Conservation (phyloP, 179 eudicot species). For the Nepenthes alata region DNA sequence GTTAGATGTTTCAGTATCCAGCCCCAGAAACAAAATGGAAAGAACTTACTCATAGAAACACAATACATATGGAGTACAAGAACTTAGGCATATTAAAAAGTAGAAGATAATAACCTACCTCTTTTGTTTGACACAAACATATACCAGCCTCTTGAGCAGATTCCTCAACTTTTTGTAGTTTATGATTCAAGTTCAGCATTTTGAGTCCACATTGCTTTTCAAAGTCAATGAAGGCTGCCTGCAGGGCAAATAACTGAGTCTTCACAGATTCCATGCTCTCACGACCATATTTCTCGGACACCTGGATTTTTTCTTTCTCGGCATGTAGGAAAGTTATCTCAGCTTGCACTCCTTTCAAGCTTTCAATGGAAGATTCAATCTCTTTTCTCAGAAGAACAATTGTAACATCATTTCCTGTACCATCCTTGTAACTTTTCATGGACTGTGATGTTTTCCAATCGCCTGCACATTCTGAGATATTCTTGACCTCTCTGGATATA, state of each 20-base stretch:
- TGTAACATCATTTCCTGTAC: slow-evolving; percentile 27
- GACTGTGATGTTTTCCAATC: slow-evolving; percentile 6
- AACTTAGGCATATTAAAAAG: too few species aligned
- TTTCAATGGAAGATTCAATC: slow-evolving; percentile 50
- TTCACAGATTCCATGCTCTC: slow-evolving; percentile 31
- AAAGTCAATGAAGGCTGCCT: slow-evolving; percentile 40
- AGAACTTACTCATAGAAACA: neutral
- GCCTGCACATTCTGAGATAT: slow-evolving; percentile 6
- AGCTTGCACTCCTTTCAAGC: slow-evolving; percentile 48
- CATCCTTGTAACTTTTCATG: slow-evolving; percentile 10
- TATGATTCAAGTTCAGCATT: slow-evolving; percentile 34
- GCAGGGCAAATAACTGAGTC: slow-evolving; percentile 32
- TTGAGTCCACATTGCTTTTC: slow-evolving; percentile 37
- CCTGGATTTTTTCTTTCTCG: slow-evolving; percentile 45
- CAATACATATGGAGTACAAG: neutral
- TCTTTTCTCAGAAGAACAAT: slow-evolving; percentile 49
- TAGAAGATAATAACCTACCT: slow-evolving; percentile 26
- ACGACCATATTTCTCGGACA: slow-evolving; percentile 35
- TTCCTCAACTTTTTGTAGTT: slow-evolving; percentile 37
- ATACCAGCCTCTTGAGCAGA: slow-evolving; percentile 27
- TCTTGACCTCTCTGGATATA: slow-evolving; percentile 6
- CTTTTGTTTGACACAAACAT: slow-evolving; percentile 43
- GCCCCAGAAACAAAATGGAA: neutral
- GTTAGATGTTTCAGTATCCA: too few species aligned
- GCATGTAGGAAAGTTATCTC: slow-evolving; percentile 33